Evolutionary conservation across 2,329 filamentous ascomycete species (phyloP).

Genomic region (Neoscytalidium dimidiatum): DNA sequence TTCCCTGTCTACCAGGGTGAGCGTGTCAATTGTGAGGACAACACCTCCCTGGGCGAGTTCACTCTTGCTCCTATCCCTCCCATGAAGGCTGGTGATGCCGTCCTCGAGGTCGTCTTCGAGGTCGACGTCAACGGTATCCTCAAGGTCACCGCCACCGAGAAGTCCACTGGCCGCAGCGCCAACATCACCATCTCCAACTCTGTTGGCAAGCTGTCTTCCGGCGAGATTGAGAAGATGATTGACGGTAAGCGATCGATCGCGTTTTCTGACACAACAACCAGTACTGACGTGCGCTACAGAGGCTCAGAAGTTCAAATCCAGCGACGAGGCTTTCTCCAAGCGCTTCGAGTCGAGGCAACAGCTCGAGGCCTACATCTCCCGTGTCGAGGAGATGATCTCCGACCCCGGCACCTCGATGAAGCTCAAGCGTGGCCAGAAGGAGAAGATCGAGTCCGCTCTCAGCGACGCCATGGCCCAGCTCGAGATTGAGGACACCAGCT

Average conservation of each 20-base stretch:
- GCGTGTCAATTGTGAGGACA: constrained; percentile 97
- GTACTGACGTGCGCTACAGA: too few relatives aligned
- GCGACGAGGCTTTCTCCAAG: constrained; percentile 98
- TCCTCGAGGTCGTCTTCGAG: constrained; percentile 97
- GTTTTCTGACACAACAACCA: too few relatives aligned
- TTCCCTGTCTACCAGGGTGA: constrained; percentile 97
- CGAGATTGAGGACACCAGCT: constrained; percentile 86
- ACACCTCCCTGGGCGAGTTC: constrained; percentile 97
- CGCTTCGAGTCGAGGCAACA: constrained; percentile 98
- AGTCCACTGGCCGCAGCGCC: constrained; percentile 94
- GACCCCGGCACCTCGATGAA: constrained; percentile 95
- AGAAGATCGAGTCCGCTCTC: constrained; percentile 97
- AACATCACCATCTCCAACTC: constrained; percentile 99
- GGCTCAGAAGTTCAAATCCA: constrained; percentile 98
- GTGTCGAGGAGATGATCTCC: constrained; percentile 97
- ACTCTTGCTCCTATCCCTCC: constrained; percentile 84
- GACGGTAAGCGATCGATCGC: too few relatives aligned
- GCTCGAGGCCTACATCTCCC: constrained; percentile 97
- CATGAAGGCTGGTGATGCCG: constrained; percentile 92
- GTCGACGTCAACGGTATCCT: constrained; percentile 99
- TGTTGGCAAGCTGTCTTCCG: constrained; percentile 92
- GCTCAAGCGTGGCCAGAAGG: constrained; percentile 98
- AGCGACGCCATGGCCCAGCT: constrained; percentile 97
- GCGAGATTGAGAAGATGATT: constrained; percentile 98
- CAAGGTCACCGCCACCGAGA: constrained; percentile 98